Percentiles rank a stretch among this genome's conserved stretches.
phyloP scores from a whole-genome alignment of 2,329 filamentous ascomycete species.

The Calonectria henricotiae region DNA sequence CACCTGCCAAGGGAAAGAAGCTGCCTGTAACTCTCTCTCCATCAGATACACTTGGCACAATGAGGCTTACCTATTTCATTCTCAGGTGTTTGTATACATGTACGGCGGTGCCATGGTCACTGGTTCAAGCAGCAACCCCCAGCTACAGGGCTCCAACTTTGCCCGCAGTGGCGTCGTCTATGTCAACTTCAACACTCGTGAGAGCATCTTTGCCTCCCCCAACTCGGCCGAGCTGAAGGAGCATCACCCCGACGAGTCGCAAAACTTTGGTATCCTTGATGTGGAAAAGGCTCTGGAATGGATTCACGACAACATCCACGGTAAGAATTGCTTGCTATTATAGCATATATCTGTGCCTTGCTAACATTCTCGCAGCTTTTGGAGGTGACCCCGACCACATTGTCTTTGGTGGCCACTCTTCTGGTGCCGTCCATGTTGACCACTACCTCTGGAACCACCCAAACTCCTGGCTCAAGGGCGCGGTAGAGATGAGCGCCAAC shows the following conservation, averaged over 20 bases:
- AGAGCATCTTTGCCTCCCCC: slow-evolving; percentile 64
- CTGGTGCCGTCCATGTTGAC: slow-evolving; percentile 59
- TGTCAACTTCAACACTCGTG: slow-evolving; percentile 61
- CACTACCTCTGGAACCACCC: slow-evolving; percentile 63
- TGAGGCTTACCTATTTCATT: not conserved
- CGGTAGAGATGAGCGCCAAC: slow-evolving; percentile 63
- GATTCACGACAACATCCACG: slow-evolving; percentile 47
- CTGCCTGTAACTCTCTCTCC: slow-evolving; percentile 49
- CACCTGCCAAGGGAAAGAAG: slow-evolving; percentile 46
- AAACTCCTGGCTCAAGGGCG: slow-evolving; percentile 58
- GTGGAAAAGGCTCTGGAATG: slow-evolving; percentile 52
- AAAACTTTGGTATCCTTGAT: slow-evolving; percentile 50
- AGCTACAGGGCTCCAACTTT: slow-evolving; percentile 60
- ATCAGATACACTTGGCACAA: slow-evolving; percentile 49
- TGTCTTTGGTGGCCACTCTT: slow-evolving; percentile 63
- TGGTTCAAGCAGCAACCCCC: slow-evolving; percentile 47
- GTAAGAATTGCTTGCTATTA: not conserved
- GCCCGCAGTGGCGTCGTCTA: slow-evolving; percentile 58
- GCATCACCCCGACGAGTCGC: not conserved
- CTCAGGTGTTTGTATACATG: slow-evolving; percentile 1
- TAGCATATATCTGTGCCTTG: not conserved
- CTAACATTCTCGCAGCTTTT: not conserved
- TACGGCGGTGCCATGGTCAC: slow-evolving; percentile 21
- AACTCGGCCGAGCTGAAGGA: slow-evolving; percentile 56
- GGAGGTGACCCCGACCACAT: slow-evolving; percentile 49